These are phyloP conservation scores for Corrigiola litoralis DNA, from an alignment of 179 eudicot genomes.

Conservation along the genomic window DNA sequence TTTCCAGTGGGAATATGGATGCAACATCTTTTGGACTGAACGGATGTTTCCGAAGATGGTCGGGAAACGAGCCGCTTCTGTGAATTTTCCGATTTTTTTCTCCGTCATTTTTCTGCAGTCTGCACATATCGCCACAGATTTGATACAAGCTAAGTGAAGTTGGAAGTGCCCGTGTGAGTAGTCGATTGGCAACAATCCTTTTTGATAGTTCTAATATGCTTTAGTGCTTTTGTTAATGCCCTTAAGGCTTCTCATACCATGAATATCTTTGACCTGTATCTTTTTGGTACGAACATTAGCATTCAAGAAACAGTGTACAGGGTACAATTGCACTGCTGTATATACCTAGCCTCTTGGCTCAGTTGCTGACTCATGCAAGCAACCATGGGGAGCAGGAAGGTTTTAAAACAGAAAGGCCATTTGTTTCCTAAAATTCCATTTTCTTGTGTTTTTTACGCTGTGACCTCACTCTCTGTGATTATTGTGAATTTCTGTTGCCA, in stretches of 20 bases:
- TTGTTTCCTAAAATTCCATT: background rate
- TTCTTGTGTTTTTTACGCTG: too few relatives aligned
- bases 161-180: background rate
- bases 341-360: background rate
- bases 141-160: conserved; percentile 15
- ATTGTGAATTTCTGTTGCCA: too few relatives aligned
- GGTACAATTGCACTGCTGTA: background rate
- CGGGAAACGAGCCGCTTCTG: background rate
- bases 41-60: background rate
- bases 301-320: background rate
- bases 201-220: background rate
- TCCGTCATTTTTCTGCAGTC: background rate
- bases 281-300: background rate
- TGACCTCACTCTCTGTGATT: too few relatives aligned
- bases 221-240: too few relatives aligned
- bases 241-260: too few relatives aligned
- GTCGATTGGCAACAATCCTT: conserved; percentile 1
- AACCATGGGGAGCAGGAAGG: background rate
- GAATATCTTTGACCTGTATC: background rate
- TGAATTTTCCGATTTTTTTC: conserved; percentile 6
- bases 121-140: conserved; percentile 34
- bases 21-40: background rate
- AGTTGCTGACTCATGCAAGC: background rate
- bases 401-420: background rate
- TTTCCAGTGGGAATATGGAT: background rate